These are phyloP conservation scores for Sordariomycetes sp. DNA, from an alignment of 2,329 filamentous ascomycete species.

Conservation along the genomic window DNA sequence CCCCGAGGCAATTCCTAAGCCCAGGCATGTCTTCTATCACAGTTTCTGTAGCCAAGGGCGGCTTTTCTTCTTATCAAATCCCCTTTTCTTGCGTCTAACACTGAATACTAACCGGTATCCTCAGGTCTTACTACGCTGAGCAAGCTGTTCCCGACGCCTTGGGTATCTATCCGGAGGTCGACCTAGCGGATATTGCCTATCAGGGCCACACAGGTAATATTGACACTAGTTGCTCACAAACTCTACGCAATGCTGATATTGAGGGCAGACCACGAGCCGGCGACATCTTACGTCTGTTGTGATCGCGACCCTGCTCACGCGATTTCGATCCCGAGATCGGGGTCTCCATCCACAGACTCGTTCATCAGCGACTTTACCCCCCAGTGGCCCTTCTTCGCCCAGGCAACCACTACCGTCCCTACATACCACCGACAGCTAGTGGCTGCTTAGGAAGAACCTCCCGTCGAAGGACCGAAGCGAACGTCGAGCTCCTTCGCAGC, in stretches of 20 bases:
- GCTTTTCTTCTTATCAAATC: neutral
- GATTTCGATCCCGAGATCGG: neutral
- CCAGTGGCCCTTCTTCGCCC: neutral
- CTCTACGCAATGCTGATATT: neutral
- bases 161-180: neutral
- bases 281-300: neutral
- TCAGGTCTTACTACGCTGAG: neutral
- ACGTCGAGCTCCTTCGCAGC: neutral
- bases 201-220: neutral
- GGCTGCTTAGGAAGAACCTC: neutral
- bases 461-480: neutral
- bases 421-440: neutral
- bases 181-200: neutral
- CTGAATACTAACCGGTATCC: neutral
- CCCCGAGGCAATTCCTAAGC: conserved; percentile 1
- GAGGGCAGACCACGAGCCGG: neutral
- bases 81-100: neutral
- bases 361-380: neutral
- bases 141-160: neutral
- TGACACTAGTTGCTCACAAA: neutral
- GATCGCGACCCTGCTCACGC: neutral
- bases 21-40: conserved; percentile 3
- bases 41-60: neutral
- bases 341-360: neutral
- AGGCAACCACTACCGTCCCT: neutral